Base-by-base conservation (phyloP, 1,139 yeast genomes). In the Tardiomyces digboiensis region DNA sequence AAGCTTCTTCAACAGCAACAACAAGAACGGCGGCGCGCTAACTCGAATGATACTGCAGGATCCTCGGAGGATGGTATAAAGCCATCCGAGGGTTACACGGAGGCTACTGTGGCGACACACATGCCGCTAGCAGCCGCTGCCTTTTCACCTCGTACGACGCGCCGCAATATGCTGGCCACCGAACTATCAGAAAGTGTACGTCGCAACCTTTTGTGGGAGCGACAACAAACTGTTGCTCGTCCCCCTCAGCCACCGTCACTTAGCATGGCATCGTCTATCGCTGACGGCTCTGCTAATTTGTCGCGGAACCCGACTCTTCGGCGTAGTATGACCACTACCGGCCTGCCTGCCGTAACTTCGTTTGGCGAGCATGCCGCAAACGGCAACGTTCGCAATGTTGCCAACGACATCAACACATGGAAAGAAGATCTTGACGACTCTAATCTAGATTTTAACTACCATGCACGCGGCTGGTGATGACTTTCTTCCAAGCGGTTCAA, bases 181-280 rank as follows among this genome's bases (percentile, higher is more conserved):
- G 87, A 82, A 56, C 67, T 84, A 39, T 81, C 88, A 23, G 76
- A 77, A 47, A 79, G 86, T 1, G 64, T 84, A 45, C 73, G 83
- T 46, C 78, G 78, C 44, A 78, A 86, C 13, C 67, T 80, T 36
- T 56, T 74, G 29, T 76, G 79, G 62, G 87, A 80, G 53, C 70
- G 80, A 47, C 75, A 72, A 51, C 67, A 74, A 43, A 76, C 77
- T 46, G 26, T 7, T 7, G 26, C 26, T 12, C n/a, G n/a, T n/a
- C 26, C 26, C 7, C 10, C 26, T 7, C 26, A 7, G 26, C 26
- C 26, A 12, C 12, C 26, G 10, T 22, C 26, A 12, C 10, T 12
- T 13, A 16, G 16, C 33, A 26, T 26, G 33, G 33, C 33, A 8
- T 8, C 33, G 33, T 26, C 33, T 22, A 12, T 12, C 26, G 26